Base-by-base conservation (phyloP, 192 early-diverging fungal species). In the Gigaspora rosea region DNA sequence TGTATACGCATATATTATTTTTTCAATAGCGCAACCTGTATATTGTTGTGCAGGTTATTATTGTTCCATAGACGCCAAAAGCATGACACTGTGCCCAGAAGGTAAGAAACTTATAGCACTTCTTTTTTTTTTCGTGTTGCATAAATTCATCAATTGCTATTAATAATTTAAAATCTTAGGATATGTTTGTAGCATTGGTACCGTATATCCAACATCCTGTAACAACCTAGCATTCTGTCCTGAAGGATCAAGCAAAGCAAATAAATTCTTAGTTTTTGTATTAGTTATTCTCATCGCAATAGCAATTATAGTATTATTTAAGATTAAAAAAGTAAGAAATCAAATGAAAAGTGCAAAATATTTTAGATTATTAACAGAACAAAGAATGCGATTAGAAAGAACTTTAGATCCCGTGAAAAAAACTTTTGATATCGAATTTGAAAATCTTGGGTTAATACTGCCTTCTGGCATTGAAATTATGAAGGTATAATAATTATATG, bases 21-120 rank as follows among this genome's bases (percentile, higher is more conserved):
- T 63, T 63, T 4, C 4, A 9, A 59, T 18, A 13, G 82, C 83
- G n/a, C 82, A 91, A 70, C 90, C 91, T 10, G 73, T 84, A 65
- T 89, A 90, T 73, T 92, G 91, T 75, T 88, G 85, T 51, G 57
- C 78, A 0, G 88, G 90, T 11, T 89, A 84, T 70, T 87, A 86
- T 51, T 91, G 91, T 76, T 85, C 85, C 6, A 77, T 66, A 20
- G 82, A 85, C 20, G 81, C 85, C 7, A 81, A 72, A 10, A 76
- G 78, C 2, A 78, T 89, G 46, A 65, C 73, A 8, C 13, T 82
- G 12, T 92, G 91, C 72, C 88, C 90, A 0, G 68, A 78, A 35
- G 88, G 64, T 66, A 36, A 41, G 33, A 0, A 27, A 27, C 27
- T 27, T 27, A 27, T 27, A 27, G 27, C 27, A 27, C 1, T 27